A percentile compares a stretch with the other conserved stretches of the same genome.
phyloP scores from a whole-genome alignment of 1,284 basidiomycete genomes.

The Sphagnurus paluster region DNA sequence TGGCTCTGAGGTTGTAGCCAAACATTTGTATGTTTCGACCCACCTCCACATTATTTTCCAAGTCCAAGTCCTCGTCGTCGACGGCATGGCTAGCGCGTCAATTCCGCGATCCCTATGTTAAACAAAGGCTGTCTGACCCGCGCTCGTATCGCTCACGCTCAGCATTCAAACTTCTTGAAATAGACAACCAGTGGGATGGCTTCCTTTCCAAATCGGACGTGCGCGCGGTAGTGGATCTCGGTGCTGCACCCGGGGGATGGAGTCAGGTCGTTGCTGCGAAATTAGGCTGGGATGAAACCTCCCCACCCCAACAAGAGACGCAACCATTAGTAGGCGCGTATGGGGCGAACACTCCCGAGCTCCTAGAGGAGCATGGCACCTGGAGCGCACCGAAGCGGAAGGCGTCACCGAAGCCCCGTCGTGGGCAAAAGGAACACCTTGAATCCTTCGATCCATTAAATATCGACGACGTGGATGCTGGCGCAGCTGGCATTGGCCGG shows the following conservation, averaged over 20 bases:
- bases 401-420: background rate
- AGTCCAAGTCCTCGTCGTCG: slow-evolving; percentile 39
- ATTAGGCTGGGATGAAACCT: slow-evolving; percentile 41
- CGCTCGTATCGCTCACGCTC: slow-evolving; percentile 72
- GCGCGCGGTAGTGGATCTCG: slow-evolving; percentile 74
- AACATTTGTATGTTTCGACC: no score
- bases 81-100: slow-evolving; percentile 65
- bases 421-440: slow-evolving; percentile 4
- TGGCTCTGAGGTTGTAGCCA: no score
- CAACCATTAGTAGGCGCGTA: background rate
- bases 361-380: background rate
- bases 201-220: slow-evolving; percentile 58
- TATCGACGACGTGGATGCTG: slow-evolving; percentile 29
- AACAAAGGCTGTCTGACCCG: slow-evolving; percentile 49
- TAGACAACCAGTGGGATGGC: slow-evolving; percentile 51
- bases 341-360: background rate
- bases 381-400: background rate
- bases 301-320: background rate
- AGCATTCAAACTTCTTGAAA: slow-evolving; percentile 83
- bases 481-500: slow-evolving; percentile 28
- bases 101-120: slow-evolving; percentile 67
- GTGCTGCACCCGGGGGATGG: slow-evolving; percentile 89
- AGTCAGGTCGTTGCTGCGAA: slow-evolving; percentile 75
- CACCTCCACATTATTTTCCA: slow-evolving; percentile 15
- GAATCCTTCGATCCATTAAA: slow-evolving; percentile 40